Base-by-base conservation (phyloP, 768 basidiomycete genomes). In the Rhodotorula kratochvilovae region DNA sequence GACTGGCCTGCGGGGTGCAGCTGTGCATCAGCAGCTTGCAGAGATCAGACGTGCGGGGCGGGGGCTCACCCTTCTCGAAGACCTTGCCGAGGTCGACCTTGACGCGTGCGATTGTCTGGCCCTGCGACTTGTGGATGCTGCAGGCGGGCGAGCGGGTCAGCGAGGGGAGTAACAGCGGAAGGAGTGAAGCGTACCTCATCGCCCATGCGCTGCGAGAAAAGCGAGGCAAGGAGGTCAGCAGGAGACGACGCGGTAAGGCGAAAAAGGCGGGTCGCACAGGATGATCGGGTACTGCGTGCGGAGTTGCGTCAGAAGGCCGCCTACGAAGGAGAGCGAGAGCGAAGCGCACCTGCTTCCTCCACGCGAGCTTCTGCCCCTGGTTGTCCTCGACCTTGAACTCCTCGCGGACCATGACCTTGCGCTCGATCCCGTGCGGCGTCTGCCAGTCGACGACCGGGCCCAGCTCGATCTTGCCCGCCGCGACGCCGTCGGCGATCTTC, bases 121-220 rank as follows among this genome's bases (percentile, higher is more conserved):
- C 96, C 80, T 99, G 96, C 19, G 90, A 90, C 79, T 99, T 99
- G 81, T 99, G 96, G 72, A 98, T 98, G 56, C 72, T 70, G 56
- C 23, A 53, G 71, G 68, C 42, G 65, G 63, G 7, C 70, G 70
- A 46, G 73, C 50, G 25, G 31, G 25, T 27, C 45, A 7, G 54
- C 57, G 35, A 59, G 0, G 91, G 92, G 3, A 80, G 91, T 94
- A 16, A 27, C 61, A 36, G 19, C 13, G 27, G 25, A 25, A 2
- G 31, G 25, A 31, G 61, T n/a, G 6, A 61, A 13, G 57, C 76
- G 65, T 17, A 78, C 67, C 64, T 77, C 78, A 66, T 76, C 21
- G 72, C 69, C 70, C 70, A 76, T 11, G 72, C 70, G 16, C 69
- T 74, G 61, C 19, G 15, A 23, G 56, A 61, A 31, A 0, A 16